These are phyloP conservation scores for Aphanocladium album DNA, from an alignment of 2,329 filamentous ascomycete species.

Conservation along the genomic window DNA sequence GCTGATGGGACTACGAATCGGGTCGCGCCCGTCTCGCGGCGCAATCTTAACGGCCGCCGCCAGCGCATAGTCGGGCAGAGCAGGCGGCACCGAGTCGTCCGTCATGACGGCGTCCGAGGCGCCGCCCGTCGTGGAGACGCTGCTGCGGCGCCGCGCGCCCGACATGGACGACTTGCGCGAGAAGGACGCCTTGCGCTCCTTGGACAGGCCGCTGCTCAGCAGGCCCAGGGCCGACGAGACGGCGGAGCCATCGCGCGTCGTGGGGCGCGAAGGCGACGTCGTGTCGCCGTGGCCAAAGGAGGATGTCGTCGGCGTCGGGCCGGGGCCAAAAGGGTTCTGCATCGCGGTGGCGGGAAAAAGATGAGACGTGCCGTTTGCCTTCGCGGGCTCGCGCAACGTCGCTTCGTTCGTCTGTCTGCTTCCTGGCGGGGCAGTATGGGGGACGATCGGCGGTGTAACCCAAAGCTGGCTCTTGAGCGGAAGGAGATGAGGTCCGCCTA, in stretches of 20 bases:
- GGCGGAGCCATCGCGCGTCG: conserved; percentile 30
- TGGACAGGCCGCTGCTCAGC: conserved; percentile 18
- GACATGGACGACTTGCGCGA: conserved; percentile 50
- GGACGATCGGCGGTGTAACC: not conserved
- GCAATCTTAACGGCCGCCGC: conserved; percentile 42
- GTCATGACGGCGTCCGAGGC: conserved; percentile 33
- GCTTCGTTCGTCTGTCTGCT: not conserved
- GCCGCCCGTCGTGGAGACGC: conserved; percentile 30
- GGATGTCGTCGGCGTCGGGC: not conserved
- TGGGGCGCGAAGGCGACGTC: conserved; percentile 28
- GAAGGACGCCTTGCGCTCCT: conserved; percentile 50
- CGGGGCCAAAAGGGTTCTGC: conserved; percentile 3
- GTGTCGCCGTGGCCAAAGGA: conserved; percentile 28
- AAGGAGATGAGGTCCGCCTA: not conserved
- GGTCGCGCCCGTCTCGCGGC: conserved; percentile 19
- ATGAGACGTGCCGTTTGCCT: not conserved
- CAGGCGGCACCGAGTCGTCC: conserved; percentile 45
- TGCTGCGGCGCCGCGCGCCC: conserved; percentile 37
- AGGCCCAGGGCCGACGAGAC: conserved; percentile 3
- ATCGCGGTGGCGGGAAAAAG: not conserved
- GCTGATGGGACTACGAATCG: conserved; percentile 21
- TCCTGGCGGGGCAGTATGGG: not conserved
- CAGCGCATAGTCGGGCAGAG: conserved; percentile 49
- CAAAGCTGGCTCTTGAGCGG: not conserved
- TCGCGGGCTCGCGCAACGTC: not conserved